Percentiles rank a stretch among this genome's conserved stretches.
Conservation (phyloP, 495 filamentous ascomycete genomes). For the Podospora bellae-mahoneyi region DNA sequence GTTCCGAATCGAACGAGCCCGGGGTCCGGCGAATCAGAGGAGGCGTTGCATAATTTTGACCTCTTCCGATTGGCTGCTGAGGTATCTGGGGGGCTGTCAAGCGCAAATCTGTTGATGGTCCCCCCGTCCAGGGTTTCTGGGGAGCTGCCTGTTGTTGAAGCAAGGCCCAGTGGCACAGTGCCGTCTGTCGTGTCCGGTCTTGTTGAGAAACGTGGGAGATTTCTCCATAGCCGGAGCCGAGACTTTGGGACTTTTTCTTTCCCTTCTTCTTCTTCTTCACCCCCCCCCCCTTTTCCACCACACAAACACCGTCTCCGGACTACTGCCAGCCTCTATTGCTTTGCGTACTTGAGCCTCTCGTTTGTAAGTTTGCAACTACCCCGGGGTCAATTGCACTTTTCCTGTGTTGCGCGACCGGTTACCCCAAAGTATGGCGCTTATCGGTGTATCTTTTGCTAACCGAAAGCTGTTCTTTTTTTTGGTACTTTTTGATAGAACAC, state of each 20-base stretch:
- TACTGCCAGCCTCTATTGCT: background rate
- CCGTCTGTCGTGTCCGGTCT: constrained; percentile 14
- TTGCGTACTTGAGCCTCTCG: background rate
- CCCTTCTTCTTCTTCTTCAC: constrained; percentile 13
- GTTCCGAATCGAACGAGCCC: constrained; percentile 22
- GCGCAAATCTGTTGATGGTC: constrained; percentile 8
- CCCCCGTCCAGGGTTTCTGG: background rate
- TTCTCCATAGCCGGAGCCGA: constrained; percentile 17
- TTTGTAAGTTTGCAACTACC: constrained; percentile 1
- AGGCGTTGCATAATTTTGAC: constrained; percentile 13
- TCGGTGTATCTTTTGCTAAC: constrained; percentile 17
- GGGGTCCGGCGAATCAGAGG: constrained; percentile 21
- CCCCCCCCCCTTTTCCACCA: constrained; percentile 13
- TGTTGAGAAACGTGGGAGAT: constrained; percentile 9
- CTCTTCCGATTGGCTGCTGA: constrained; percentile 17
- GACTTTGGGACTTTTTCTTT: constrained; percentile 18
- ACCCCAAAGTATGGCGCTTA: background rate
- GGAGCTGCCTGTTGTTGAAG: constrained; percentile 6
- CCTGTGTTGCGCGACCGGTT: constrained; percentile 1
- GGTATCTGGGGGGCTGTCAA: constrained; percentile 14
- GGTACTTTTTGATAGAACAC: constrained; percentile 17
- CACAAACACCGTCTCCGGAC: background rate
- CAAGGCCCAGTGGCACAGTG: constrained; percentile 1
- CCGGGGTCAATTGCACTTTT: background rate
- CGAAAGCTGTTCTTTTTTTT: constrained; percentile 19